Evolutionary conservation across 768 basidiomycete genomes (phyloP).

Genomic region (Mycena belliarum): DNA sequence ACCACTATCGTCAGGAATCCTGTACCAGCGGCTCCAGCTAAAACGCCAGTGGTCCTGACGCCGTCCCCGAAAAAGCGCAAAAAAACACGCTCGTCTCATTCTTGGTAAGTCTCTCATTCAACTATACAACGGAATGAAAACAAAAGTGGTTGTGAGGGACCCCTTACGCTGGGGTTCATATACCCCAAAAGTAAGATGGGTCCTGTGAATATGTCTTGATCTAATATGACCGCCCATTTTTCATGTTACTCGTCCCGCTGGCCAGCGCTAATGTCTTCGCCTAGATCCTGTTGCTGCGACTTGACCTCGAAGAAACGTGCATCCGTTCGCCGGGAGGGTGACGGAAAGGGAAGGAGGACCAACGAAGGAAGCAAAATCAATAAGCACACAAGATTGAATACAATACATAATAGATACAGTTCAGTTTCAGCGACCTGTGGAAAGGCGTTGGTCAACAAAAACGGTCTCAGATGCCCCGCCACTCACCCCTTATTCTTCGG

Average conservation of each 20-base stretch:
- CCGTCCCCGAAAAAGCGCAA: conserved; percentile 13
- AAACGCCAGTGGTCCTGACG: neutral
- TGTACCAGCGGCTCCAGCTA: neutral
- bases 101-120: conserved; percentile 24
- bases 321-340: too few species aligned
- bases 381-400: too few species aligned
- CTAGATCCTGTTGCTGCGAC: too few species aligned
- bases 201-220: conserved; percentile 78
- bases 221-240: conserved; percentile 75
- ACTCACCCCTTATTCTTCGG: conserved; percentile 89
- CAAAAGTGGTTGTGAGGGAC: conserved; percentile 74
- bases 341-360: too few species aligned
- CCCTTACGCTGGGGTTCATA: conserved; percentile 35
- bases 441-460: neutral
- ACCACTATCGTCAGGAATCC: neutral
- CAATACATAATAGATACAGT: conserved; percentile 17
- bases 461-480: conserved; percentile 68
- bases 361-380: too few species aligned
- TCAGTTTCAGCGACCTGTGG: neutral
- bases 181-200: conserved; percentile 36
- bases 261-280: neutral
- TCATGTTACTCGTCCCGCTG: neutral
- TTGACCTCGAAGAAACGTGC: too few species aligned
- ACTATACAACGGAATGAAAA: conserved; percentile 56
- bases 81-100: neutral